A percentile compares a stretch with the other conserved stretches of the same genome.
Conservation (phyloP, 768 basidiomycete species). For the Amanita rubescens region DNA sequence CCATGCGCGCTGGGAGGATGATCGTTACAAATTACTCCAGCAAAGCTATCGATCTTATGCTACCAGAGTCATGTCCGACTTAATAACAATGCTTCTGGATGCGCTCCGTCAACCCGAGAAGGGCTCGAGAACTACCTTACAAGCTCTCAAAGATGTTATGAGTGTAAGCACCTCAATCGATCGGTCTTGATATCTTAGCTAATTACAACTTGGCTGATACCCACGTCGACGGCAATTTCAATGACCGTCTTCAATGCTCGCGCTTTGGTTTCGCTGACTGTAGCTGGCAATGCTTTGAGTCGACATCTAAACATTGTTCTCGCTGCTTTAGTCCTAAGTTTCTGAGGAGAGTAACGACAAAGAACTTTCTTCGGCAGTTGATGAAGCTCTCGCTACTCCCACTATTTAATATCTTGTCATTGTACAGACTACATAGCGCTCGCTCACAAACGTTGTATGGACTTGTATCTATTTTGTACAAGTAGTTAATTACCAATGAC, state of each 20-base stretch:
- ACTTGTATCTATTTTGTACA: too few species aligned
- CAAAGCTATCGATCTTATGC: conserved; percentile 86
- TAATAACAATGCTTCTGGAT: conserved; percentile 88
- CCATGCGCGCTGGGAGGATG: conserved; percentile 99
- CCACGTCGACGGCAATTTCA: conserved; percentile 81
- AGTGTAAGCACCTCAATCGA: conserved; percentile 47
- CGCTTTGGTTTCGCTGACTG: conserved; percentile 82
- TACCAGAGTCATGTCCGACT: conserved; percentile 95
- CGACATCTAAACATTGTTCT: conserved; percentile 74
- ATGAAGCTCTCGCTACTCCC: conserved; percentile 48
- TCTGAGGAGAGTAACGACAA: conserved; percentile 63
- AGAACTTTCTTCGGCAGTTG: conserved; percentile 61
- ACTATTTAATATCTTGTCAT: not conserved
- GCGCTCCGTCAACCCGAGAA: conserved; percentile 91
- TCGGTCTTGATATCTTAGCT: not conserved
- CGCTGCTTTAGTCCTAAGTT: conserved; percentile 67
- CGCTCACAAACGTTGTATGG: too few species aligned
- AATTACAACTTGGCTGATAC: conserved; percentile 54
- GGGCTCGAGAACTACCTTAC: conserved; percentile 87
- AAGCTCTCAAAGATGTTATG: conserved; percentile 93
- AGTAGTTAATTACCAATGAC: too few species aligned
- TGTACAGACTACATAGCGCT: not conserved
- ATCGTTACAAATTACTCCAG: conserved; percentile 90
- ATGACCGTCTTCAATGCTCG: conserved; percentile 97
- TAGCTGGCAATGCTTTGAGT: conserved; percentile 88